Base-by-base conservation (phyloP, 768 basidiomycete species). In the Tulasnella sp. region DNA sequence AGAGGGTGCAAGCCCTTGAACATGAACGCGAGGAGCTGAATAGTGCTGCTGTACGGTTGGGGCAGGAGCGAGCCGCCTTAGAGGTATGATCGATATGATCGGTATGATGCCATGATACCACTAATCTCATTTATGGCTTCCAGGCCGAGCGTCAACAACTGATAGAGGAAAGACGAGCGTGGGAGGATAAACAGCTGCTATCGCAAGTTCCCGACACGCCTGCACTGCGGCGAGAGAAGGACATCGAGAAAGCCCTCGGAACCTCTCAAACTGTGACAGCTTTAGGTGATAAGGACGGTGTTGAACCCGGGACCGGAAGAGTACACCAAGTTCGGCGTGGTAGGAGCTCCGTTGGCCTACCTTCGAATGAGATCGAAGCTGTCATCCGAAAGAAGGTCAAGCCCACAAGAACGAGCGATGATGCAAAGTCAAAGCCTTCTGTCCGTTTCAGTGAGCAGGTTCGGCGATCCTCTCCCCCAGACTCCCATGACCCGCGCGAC, bases 71-170 rank as follows among this genome's bases (percentile, higher is more conserved):
- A 65, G 76, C 79, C 2, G 69, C 71, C 4, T 66, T 88, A 11
- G 84, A 87, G 77, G 86, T 86, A 65, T 42, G 57, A 58, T 56
- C 19, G 17, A 52, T 12, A 48, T 49, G 53, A 12, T 31, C 6
- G 56, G 40, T 36, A 25, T 41, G 41, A 19, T 4, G 25, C 14
- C 19, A 35, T 31, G 25, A 32, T 23, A 21, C 57, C 39, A 23
- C 49, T 15, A 9, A 12, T 17, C 6, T 36, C 17, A 34, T 36
- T 23, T 14, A 46, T 31, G 3, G 27, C 58, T 59, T 36, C 59
- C 37, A 87, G 85, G 76, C 75, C 8, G 82, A 85, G 64, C 75
- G 78, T 19, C 64, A 79, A 25, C 74, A 73, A 54, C 73, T 86
- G 39, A 41, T 77, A 46, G 83, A 86, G 61, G 85, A 87, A 66